Evolutionary conservation across 2,329 filamentous ascomycete species (phyloP), one percentile per base, ranked within the genome.

Genomic region (Aspergillus sclerotialis): DNA sequence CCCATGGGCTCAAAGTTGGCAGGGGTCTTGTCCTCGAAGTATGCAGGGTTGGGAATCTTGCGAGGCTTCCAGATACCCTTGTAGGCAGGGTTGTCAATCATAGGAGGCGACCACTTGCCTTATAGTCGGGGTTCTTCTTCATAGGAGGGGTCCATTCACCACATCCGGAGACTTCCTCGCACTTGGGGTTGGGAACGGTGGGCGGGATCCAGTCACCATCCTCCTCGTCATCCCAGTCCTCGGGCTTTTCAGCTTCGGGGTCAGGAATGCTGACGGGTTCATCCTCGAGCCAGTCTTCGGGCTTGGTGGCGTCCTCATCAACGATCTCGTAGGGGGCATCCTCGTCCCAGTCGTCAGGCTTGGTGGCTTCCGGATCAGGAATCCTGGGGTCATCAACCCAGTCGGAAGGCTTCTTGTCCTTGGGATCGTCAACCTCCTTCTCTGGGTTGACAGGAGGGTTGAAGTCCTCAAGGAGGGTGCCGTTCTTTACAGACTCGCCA

Each of bases 201-300:
- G 90, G 92, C 33, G 89, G 70, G 49, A 94, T 66, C 88, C 89
- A 98, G 73, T 98, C 92, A 65, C 92, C 92, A 64, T 98, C 92
- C 72, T 98, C 92, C 73, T 98, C 92, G 40, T 98, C 90, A 69
- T 95, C 90, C 92, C 92, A 98, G 63, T 96, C 92, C 70, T 94
- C 89, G 44, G 92, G 92, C 82, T 96, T 98, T 72, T 85, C 75
- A 33, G 90, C 88, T 71, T 94, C 88, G 36, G 92, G 92, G 70
- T 98, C 92, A 38, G 89, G 77, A 42, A 96, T 72, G 48, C 78
- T 84, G 44, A 76, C 68, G 46, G 89, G 78, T 73, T 96, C 92
- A 44, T 88, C 72, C 64, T 88, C 90, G 43, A 98, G 82, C 92
- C 92, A 98, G 69, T 96, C 92, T 50, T 86, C 89, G 32, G 92